phyloP scores from a whole-genome alignment of 148 eudicot genomes.

The Vaccinium macrocarpon region DNA sequence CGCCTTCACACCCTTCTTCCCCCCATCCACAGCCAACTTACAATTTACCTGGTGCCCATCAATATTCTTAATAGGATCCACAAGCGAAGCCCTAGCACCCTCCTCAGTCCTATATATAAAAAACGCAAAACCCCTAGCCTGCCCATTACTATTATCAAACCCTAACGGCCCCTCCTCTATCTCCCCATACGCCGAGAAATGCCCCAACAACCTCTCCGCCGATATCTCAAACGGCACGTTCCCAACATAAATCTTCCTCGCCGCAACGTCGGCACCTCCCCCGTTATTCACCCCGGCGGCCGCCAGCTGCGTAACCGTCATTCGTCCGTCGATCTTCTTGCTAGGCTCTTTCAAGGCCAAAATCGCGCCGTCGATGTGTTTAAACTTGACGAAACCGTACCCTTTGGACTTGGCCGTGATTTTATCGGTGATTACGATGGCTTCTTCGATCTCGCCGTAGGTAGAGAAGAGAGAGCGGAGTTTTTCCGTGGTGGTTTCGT shows the following conservation, averaged over 20 bases:
- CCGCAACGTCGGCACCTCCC: slow-evolving; percentile 47
- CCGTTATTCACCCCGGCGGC: slow-evolving; percentile 37
- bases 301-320: slow-evolving; percentile 80
- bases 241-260: slow-evolving; percentile 86
- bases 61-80: slow-evolving; percentile 68
- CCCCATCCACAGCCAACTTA: slow-evolving; percentile 86
- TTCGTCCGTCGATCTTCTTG: slow-evolving; percentile 82
- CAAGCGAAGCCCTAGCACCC: slow-evolving; percentile 68
- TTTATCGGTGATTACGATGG: slow-evolving; percentile 73
- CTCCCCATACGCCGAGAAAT: slow-evolving; percentile 67
- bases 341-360: slow-evolving; percentile 69
- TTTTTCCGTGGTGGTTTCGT: slow-evolving; percentile 60
- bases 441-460: slow-evolving; percentile 75
- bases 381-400: slow-evolving; percentile 78
- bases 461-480: slow-evolving; percentile 48
- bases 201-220: slow-evolving; percentile 63
- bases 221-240: slow-evolving; percentile 76
- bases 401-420: slow-evolving; percentile 65
- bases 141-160: slow-evolving; percentile 81
- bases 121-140: slow-evolving; percentile 80
- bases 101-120: slow-evolving; percentile 85
- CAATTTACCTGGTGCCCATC: slow-evolving; percentile 81
- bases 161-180: slow-evolving; percentile 96
- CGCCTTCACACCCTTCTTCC: slow-evolving; percentile 60
- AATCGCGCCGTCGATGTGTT: slow-evolving; percentile 71